Conservation (phyloP, 169 alveolate genomes). For the Sarcocystis neurona region DNA sequence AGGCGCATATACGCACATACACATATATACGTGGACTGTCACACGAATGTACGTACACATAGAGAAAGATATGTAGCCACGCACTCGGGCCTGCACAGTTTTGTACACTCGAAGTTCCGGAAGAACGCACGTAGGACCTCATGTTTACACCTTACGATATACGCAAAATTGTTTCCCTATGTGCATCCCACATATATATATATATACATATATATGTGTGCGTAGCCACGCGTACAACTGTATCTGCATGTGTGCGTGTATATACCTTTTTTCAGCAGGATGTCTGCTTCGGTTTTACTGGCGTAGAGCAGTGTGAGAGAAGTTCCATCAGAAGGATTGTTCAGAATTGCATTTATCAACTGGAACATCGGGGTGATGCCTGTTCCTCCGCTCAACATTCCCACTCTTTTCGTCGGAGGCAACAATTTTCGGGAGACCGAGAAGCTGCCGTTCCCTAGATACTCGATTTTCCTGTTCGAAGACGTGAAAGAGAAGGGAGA, state of each 20-base stretch:
- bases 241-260: neutral
- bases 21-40: neutral
- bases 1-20: too few species aligned
- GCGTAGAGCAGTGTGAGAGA: conserved; percentile 73
- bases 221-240: conserved; percentile 29
- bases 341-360: conserved; percentile 66
- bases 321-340: conserved; percentile 61
- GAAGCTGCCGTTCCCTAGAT: conserved; percentile 67
- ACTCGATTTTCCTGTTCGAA: conserved; percentile 53
- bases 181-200: neutral
- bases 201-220: neutral
- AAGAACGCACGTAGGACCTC: neutral
- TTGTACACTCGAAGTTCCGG: neutral
- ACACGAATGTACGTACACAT: neutral
- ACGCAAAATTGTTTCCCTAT: neutral
- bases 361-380: conserved; percentile 81
- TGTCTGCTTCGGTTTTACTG: conserved; percentile 76
- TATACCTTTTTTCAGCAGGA: conserved; percentile 72
- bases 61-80: neutral
- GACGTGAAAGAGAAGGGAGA: neutral
- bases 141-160: neutral
- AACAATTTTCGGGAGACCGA: conserved; percentile 19
- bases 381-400: conserved; percentile 82
- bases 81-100: neutral
- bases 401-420: conserved; percentile 60